Evolutionary conservation across 371 early-diverging fungal genomes (phyloP).

Genomic region (Mortierella sp.): DNA sequence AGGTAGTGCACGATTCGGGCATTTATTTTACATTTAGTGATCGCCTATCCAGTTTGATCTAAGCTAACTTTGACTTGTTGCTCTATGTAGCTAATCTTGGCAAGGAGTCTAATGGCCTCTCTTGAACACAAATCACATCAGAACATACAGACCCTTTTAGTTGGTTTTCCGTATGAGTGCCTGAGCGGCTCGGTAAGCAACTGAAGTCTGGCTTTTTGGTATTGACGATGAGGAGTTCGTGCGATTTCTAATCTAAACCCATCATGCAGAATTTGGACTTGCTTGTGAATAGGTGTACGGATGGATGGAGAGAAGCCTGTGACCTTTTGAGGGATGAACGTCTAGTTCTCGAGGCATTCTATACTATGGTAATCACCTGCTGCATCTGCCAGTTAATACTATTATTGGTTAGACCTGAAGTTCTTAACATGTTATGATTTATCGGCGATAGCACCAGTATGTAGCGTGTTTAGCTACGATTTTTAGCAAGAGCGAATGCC

Average conservation of each 20-base stretch:
- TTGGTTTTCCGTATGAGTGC: constrained; percentile 28
- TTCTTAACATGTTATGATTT: neutral
- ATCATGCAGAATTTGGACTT: constrained; percentile 22
- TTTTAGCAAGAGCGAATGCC: neutral
- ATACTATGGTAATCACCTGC: constrained; percentile 25
- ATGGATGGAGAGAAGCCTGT: constrained; percentile 35
- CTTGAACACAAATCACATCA: neutral
- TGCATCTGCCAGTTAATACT: neutral
- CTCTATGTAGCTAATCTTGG: neutral
- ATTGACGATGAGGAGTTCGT: neutral
- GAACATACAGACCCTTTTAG: constrained; percentile 13
- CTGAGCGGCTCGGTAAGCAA: constrained; percentile 22
- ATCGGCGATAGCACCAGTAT: constrained; percentile 30
- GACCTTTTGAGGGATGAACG: constrained; percentile 23
- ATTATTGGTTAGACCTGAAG: neutral
- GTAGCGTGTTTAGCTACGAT: constrained; percentile 31
- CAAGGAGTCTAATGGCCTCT: neutral
- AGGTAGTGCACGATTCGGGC: constrained; percentile 1
- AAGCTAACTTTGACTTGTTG: neutral
- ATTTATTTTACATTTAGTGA: neutral
- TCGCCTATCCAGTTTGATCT: neutral
- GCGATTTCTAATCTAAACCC: neutral
- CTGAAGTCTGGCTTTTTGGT: neutral
- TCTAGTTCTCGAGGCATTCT: constrained; percentile 42
- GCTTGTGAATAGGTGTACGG: constrained; percentile 15